Percentiles rank a stretch among this genome's conserved stretches.
phyloP scores from a whole-genome alignment of 108 stramenopile species.

The Hondaea fermentalgiana region DNA sequence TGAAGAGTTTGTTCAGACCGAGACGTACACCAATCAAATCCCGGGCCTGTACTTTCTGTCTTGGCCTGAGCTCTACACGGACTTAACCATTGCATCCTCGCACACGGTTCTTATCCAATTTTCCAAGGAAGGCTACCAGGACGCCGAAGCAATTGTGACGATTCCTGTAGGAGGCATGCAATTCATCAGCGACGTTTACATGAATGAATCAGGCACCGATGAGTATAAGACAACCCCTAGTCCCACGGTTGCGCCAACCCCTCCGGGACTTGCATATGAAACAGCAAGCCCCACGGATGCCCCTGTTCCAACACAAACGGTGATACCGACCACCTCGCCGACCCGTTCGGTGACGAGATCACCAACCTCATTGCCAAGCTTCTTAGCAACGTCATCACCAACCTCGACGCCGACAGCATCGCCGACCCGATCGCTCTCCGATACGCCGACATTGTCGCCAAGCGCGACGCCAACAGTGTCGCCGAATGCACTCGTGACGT shows the following conservation, averaged over 20 bases:
- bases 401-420: background rate
- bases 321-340: too few species aligned
- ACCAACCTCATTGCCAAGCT: too few species aligned
- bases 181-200: background rate
- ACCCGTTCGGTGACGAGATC: too few species aligned
- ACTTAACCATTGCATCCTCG: too few species aligned
- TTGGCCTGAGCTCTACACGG: background rate
- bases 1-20: background rate
- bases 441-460: background rate
- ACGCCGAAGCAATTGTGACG: background rate
- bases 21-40: background rate
- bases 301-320: too few species aligned
- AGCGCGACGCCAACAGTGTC: background rate
- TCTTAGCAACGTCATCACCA: background rate
- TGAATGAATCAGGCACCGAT: background rate
- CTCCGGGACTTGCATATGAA: too few species aligned
- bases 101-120: background rate
- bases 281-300: too few species aligned
- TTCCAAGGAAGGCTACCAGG: background rate
- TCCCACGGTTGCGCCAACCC: too few species aligned
- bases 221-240: too few species aligned
- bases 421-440: background rate
- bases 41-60: background rate
- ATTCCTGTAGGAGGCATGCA: background rate
- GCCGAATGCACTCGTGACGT: too few species aligned